phyloP scores from a whole-genome alignment of 306 rosid species.

The Alnus glutinosa region DNA sequence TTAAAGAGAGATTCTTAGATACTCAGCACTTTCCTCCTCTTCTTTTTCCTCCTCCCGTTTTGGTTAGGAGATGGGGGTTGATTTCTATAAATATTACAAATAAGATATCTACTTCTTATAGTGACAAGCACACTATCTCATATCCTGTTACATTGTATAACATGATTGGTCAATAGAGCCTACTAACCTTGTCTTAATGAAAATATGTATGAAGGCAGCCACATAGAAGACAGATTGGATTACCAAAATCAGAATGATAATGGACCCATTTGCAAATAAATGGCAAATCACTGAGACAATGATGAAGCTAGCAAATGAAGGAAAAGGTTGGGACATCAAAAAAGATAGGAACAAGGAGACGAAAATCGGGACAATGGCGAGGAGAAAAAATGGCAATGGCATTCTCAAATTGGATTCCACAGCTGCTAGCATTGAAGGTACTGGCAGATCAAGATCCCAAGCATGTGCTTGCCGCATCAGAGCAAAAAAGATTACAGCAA shows the following conservation, averaged over 20 bases:
- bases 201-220: slow-evolving; percentile 76
- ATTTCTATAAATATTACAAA: background rate
- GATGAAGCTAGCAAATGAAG: slow-evolving; percentile 67
- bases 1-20: background rate
- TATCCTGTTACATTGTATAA: slow-evolving; percentile 11
- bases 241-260: slow-evolving; percentile 63
- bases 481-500: slow-evolving; percentile 76
- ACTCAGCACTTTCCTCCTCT: background rate
- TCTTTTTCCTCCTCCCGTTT: no score
- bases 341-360: slow-evolving; percentile 60
- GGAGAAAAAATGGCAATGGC: slow-evolving; percentile 56
- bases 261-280: slow-evolving; percentile 72
- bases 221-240: slow-evolving; percentile 74
- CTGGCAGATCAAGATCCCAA: slow-evolving; percentile 72
- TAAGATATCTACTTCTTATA: background rate
- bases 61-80: background rate
- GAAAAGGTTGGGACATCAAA: slow-evolving; percentile 66
- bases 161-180: slow-evolving; percentile 21
- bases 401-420: slow-evolving; percentile 78
- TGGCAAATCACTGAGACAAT: slow-evolving; percentile 73
- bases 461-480: slow-evolving; percentile 87
- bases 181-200: slow-evolving; percentile 81
- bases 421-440: slow-evolving; percentile 80
- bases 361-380: slow-evolving; percentile 70
- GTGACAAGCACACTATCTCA: slow-evolving; percentile 8